Evolutionary conservation across 1,284 basidiomycete species (phyloP).

Genomic region (Cronartium ribicola): DNA sequence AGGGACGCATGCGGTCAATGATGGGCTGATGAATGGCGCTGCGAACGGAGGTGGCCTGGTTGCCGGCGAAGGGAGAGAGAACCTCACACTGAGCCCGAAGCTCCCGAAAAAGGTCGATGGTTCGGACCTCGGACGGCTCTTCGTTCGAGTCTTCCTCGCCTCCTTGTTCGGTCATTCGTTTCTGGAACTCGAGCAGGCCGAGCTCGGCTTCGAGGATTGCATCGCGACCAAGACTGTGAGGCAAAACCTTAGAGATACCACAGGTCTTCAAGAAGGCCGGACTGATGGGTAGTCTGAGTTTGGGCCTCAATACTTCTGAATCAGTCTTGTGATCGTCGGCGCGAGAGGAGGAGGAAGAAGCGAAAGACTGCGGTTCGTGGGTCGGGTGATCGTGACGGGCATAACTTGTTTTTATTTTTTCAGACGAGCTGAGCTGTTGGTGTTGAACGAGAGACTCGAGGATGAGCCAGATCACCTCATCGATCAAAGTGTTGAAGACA

Average conservation of each 20-base stretch:
- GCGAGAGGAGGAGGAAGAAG: neutral
- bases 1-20: neutral
- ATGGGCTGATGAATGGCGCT: neutral
- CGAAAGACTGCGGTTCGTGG: neutral
- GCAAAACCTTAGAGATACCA: neutral
- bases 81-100: neutral
- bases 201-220: neutral
- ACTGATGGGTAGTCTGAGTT: neutral
- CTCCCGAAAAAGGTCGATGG: neutral
- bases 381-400: neutral
- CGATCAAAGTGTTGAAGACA: slow-evolving; percentile 2
- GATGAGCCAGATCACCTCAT: neutral
- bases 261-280: neutral
- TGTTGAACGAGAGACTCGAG: slow-evolving; percentile 2
- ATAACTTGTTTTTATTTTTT: neutral
- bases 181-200: neutral
- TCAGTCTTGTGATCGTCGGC: neutral
- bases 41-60: neutral
- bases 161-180: neutral
- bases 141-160: neutral
- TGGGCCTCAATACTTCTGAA: neutral
- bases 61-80: neutral
- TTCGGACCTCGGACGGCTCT: neutral
- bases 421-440: neutral
- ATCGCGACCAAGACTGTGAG: neutral